These are phyloP conservation scores for Abrus pulchellus DNA, from an alignment of 306 rosid genomes.

Conservation along the genomic window DNA sequence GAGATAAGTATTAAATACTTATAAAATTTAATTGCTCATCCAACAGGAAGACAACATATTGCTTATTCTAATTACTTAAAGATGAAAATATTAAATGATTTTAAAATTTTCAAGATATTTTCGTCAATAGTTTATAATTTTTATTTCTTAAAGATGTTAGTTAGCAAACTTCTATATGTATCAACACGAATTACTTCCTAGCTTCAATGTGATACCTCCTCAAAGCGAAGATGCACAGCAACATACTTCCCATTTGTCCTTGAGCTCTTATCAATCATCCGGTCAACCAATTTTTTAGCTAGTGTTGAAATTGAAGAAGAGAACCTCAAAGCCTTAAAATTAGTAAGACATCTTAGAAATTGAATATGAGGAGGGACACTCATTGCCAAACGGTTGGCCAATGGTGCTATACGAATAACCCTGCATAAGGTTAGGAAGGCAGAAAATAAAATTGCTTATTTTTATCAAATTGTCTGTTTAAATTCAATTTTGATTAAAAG, in stretches of 20 bases:
- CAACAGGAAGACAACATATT: too few relatives aligned
- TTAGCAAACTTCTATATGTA: not conserved
- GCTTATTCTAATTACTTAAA: too few relatives aligned
- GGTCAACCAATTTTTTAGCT: slow-evolving; percentile 72
- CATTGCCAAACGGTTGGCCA: slow-evolving; percentile 96
- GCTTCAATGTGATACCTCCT: slow-evolving; percentile 72
- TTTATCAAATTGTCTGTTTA: not conserved
- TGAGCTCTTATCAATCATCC: slow-evolving; percentile 81
- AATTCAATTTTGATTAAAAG: slow-evolving; percentile 21
- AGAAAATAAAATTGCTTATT: not conserved
- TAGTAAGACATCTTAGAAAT: slow-evolving; percentile 87
- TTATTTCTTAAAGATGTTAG: too few relatives aligned
- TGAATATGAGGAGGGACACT: slow-evolving; percentile 91
- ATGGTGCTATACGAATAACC: slow-evolving; percentile 87
- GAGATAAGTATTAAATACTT: not conserved
- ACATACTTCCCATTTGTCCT: slow-evolving; percentile 79
- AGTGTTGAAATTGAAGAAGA: slow-evolving; percentile 75
- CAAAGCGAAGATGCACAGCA: slow-evolving; percentile 94
- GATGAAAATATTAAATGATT: too few relatives aligned
- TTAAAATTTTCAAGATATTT: too few relatives aligned
- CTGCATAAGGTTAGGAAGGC: slow-evolving; percentile 53
- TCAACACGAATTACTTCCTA: slow-evolving; percentile 9
- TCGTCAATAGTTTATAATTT: too few relatives aligned
- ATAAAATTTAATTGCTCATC: too few relatives aligned
- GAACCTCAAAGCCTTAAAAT: slow-evolving; percentile 88